These are phyloP conservation scores for Mycena rebaudengoi DNA, from an alignment of 768 basidiomycete species.

Conservation along the genomic window DNA sequence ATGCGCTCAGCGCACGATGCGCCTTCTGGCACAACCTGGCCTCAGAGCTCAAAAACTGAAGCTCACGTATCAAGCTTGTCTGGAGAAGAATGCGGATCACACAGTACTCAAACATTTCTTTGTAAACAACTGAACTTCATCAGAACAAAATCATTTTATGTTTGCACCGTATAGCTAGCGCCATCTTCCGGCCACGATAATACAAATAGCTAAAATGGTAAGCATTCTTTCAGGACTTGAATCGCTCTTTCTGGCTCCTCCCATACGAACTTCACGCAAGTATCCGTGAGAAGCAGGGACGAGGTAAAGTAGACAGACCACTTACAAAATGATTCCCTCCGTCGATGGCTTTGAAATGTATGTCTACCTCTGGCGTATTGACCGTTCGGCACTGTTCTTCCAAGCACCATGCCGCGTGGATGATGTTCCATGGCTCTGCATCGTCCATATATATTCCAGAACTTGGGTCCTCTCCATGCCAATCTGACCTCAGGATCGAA, in stretches of 20 bases:
- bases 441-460: constrained; percentile 26
- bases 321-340: constrained; percentile 37
- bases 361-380: constrained; percentile 6
- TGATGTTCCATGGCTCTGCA: constrained; percentile 18
- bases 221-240: constrained; percentile 17
- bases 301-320: background rate
- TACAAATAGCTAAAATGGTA: background rate
- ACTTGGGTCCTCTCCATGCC: constrained; percentile 14
- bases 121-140: too few relatives aligned
- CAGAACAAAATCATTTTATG: too few relatives aligned
- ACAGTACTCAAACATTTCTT: too few relatives aligned
- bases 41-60: constrained; percentile 14
- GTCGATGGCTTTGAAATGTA: constrained; percentile 22
- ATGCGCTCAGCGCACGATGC: constrained; percentile 32
- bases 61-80: background rate
- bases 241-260: constrained; percentile 26
- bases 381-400: constrained; percentile 24
- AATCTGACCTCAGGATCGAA: constrained; percentile 17
- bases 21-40: constrained; percentile 42
- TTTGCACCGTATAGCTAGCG: too few relatives aligned
- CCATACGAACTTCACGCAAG: constrained; percentile 23
- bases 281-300: background rate
- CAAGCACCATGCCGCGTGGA: constrained; percentile 27
- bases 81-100: too few relatives aligned
- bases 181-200: too few relatives aligned